These are phyloP conservation scores for Lathyrus aphaca DNA, from an alignment of 306 rosid genomes.

Conservation along the genomic window DNA sequence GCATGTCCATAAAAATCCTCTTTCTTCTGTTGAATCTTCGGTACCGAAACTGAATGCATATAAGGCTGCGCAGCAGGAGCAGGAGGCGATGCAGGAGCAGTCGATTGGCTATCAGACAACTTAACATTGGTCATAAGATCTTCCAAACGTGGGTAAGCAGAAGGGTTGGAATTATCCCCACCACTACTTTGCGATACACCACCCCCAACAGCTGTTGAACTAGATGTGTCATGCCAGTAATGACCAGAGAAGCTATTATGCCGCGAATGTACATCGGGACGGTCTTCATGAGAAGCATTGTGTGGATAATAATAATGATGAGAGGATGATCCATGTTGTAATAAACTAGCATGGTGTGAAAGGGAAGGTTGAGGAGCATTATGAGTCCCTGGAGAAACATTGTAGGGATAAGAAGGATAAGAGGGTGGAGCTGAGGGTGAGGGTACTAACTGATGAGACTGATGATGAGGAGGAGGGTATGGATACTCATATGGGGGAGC, in stretches of 20 bases:
- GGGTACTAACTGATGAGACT: neutral
- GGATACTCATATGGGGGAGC: conserved; percentile 39
- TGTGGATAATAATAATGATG: conserved; percentile 54
- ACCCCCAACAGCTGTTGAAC: conserved; percentile 13
- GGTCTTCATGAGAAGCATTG: conserved; percentile 45
- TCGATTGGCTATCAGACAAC: conserved; percentile 53
- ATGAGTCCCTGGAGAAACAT: conserved; percentile 44
- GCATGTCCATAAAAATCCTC: conserved; percentile 61
- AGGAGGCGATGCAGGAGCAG: conserved; percentile 52
- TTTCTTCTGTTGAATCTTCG: conserved; percentile 48
- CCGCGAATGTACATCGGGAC: conserved; percentile 35
- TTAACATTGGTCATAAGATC: conserved; percentile 54
- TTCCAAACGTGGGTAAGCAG: conserved; percentile 67
- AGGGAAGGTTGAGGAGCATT: conserved; percentile 50
- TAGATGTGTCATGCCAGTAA: conserved; percentile 43
- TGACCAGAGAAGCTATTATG: conserved; percentile 60
- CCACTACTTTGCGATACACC: conserved; percentile 30
- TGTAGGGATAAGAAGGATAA: conserved; percentile 51
- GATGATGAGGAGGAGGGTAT: conserved; percentile 36
- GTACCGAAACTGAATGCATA: conserved; percentile 54
- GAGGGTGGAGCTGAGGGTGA: conserved; percentile 36
- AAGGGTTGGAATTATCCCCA: conserved; percentile 38
- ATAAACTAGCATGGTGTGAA: conserved; percentile 60
- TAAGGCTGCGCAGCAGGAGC: conserved; percentile 46
- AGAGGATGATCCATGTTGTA: conserved; percentile 59